These are phyloP conservation scores for Macadamia integrifolia DNA, from an alignment of 164 flowering plant species.

Conservation along the genomic window DNA sequence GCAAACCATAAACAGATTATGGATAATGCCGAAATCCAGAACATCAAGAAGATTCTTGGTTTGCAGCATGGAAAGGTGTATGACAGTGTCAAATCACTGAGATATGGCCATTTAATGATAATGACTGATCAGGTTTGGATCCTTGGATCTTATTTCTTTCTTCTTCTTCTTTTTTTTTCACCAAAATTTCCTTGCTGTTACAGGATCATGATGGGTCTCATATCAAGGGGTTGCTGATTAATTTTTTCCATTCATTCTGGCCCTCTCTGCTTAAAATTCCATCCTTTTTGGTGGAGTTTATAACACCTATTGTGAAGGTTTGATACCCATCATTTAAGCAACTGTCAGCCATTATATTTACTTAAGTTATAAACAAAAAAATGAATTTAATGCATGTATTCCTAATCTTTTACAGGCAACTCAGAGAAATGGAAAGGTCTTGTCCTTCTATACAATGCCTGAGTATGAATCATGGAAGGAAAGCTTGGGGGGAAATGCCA, in stretches of 20 bases:
- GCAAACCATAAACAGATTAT: conserved; percentile 68
- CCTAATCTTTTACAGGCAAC: conserved; percentile 45
- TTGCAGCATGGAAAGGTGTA: conserved; percentile 72
- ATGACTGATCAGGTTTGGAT: conserved; percentile 93
- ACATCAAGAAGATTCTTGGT: conserved; percentile 82
- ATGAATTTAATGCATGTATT: not conserved
- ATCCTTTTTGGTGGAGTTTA: conserved; percentile 78
- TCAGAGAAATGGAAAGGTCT: conserved; percentile 39
- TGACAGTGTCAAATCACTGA: conserved; percentile 54
- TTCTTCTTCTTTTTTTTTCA: too few relatives aligned
- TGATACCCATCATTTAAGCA: conserved; percentile 4
- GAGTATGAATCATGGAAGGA: conserved; percentile 84
- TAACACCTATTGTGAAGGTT: conserved; percentile 94
- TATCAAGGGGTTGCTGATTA: conserved; percentile 84
- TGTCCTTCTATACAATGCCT: conserved; percentile 81
- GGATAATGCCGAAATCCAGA: conserved; percentile 75
- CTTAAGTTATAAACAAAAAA: too few relatives aligned
- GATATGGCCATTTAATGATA: conserved; percentile 97
- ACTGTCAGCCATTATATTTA: too few relatives aligned
- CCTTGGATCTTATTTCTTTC: not conserved
- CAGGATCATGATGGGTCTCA: conserved; percentile 99
- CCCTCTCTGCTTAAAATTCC: conserved; percentile 88
- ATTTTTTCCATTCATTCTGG: conserved; percentile 92
- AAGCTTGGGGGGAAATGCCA: conserved; percentile 50
- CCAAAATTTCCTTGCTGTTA: conserved; percentile 25